Conservation (phyloP, 129 eudicot species). For the Cynara cardunculus region DNA sequence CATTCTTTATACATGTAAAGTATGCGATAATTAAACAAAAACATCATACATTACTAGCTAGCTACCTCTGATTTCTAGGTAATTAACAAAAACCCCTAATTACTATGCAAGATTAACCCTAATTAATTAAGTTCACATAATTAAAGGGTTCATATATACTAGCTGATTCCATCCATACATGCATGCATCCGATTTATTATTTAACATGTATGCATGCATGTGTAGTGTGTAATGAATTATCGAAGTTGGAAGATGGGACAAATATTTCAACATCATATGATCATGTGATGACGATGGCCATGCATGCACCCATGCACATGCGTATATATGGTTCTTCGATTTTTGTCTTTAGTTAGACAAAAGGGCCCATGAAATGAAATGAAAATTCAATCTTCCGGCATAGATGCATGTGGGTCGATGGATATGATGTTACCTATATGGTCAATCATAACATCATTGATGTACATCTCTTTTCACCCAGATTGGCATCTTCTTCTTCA, state of each 20-base stretch:
- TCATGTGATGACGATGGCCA: constrained; percentile 32
- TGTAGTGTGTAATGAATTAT: background rate
- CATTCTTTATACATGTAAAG: background rate
- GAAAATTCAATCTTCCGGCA: too few species aligned
- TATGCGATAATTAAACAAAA: background rate
- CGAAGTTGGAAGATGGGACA: constrained; percentile 33
- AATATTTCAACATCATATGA: constrained; percentile 33
- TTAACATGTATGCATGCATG: constrained; percentile 3
- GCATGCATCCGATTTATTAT: background rate
- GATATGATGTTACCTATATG: background rate
- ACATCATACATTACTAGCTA: background rate
- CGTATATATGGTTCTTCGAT: constrained; percentile 51
- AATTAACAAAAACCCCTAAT: background rate
- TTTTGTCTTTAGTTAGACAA: constrained; percentile 21
- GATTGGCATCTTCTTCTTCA: constrained; percentile 83
- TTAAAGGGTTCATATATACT: background rate
- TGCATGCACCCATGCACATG: constrained; percentile 36
- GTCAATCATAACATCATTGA: background rate
- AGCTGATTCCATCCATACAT: background rate
- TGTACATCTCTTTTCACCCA: constrained; percentile 58
- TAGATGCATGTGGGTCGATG: background rate
- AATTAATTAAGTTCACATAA: background rate
- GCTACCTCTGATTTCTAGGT: background rate
- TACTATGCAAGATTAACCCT: background rate
- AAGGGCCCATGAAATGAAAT: constrained; percentile 20